phyloP scores from a whole-genome alignment of 345 rosid genomes.

The Salix arbutifolia region DNA sequence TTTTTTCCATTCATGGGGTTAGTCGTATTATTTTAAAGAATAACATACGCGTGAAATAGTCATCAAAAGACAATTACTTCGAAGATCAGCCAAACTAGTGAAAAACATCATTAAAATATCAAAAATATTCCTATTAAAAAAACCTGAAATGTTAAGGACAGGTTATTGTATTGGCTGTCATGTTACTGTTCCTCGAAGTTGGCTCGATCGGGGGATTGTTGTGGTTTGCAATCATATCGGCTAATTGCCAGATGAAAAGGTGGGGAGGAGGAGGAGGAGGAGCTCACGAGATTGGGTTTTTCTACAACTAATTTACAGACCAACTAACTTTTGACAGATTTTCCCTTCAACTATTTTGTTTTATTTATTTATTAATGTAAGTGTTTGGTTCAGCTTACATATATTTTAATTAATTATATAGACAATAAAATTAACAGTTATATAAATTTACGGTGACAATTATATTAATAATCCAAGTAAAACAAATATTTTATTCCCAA shows the following conservation, averaged over 20 bases:
- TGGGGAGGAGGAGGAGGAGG: slow-evolving; percentile 9
- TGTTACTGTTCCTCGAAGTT: background rate
- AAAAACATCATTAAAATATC: background rate
- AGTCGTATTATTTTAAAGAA: background rate
- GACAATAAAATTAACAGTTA: no score
- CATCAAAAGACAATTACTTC: no score
- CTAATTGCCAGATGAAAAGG: background rate
- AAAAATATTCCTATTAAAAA: background rate
- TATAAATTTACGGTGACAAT: no score
- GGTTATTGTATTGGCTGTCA: background rate
- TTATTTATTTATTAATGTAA: no score
- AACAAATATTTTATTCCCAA: no score
- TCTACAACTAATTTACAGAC: no score
- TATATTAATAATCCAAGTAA: accelerated
- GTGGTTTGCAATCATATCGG: background rate
- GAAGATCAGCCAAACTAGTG: no score
- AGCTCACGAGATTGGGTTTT: background rate
- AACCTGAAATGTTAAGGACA: background rate
- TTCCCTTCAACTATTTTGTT: no score
- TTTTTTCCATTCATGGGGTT: no score
- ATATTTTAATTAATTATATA: no score
- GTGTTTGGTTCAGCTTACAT: no score
- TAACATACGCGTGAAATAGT: background rate
- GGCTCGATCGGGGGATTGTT: background rate
- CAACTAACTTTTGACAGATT: no score